These are phyloP conservation scores for Adansonia gregorii DNA, from an alignment of 441 rosid species.

Conservation along the genomic window DNA sequence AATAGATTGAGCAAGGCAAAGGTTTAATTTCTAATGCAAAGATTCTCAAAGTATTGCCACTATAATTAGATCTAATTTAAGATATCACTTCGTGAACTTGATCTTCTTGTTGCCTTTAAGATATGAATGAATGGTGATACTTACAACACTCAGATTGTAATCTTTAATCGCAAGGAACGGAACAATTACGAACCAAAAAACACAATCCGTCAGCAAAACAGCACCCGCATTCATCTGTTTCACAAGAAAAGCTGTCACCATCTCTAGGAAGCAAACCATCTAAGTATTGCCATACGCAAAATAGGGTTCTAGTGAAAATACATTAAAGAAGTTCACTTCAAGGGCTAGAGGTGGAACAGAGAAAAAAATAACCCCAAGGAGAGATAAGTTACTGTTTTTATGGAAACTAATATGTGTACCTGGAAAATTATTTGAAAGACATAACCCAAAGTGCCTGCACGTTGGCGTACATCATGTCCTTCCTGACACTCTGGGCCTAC, in stretches of 20 bases:
- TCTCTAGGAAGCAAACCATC: neutral
- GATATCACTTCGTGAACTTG: too few relatives aligned
- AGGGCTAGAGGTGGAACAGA: neutral
- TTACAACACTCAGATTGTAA: conserved; percentile 72
- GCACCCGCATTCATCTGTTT: conserved; percentile 95
- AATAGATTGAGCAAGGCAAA: neutral
- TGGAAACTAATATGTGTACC: conserved; percentile 22
- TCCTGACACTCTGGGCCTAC: too few relatives aligned
- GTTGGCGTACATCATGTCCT: conserved; percentile 31
- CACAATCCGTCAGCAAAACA: conserved; percentile 88
- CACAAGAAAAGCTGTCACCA: neutral
- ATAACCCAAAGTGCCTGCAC: conserved; percentile 65
- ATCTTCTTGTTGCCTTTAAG: too few relatives aligned
- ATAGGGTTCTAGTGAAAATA: neutral
- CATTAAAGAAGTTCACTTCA: neutral
- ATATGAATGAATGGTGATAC: conserved; percentile 29
- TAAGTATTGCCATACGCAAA: neutral
- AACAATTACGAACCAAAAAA: conserved; percentile 69
- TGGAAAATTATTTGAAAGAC: conserved; percentile 86
- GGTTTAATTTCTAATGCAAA: too few relatives aligned
- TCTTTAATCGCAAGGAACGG: conserved; percentile 89
- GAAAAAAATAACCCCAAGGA: neutral
- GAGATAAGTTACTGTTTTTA: too few relatives aligned
- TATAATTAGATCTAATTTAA: too few relatives aligned
- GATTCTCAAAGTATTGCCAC: neutral